Evolutionary conservation across 1,284 basidiomycete genomes (phyloP).

Genomic region (Phylloporus sp.): DNA sequence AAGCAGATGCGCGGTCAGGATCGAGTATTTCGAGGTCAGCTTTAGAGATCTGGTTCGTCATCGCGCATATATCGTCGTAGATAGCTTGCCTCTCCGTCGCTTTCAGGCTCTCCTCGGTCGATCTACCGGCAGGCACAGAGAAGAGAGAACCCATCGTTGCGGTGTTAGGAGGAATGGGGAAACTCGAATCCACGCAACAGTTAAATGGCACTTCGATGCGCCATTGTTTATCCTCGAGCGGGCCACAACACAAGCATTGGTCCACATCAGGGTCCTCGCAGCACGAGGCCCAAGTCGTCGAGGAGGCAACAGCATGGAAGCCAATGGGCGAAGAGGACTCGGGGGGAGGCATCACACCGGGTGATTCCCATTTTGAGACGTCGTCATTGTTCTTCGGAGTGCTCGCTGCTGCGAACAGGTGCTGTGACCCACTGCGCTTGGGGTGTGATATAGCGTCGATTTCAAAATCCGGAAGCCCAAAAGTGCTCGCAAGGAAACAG

Average conservation of each 20-base stretch:
- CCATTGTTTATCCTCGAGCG: not conserved
- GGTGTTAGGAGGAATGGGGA: too few relatives aligned
- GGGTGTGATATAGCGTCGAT: not conserved
- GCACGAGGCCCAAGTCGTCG: not conserved
- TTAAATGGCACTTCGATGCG: conserved; percentile 7
- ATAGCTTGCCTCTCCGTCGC: too few relatives aligned
- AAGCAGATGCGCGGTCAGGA: not conserved
- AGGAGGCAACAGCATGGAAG: not conserved
- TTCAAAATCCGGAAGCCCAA: conserved; percentile 4
- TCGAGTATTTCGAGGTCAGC: too few relatives aligned
- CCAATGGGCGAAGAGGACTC: conserved; percentile 28
- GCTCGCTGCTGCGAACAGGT: not conserved
- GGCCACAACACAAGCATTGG: not conserved
- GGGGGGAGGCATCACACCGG: conserved; percentile 21
- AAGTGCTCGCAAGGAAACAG: not conserved
- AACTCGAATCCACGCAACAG: not conserved
- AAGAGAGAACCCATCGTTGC: too few relatives aligned
- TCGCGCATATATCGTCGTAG: conserved; percentile 24
- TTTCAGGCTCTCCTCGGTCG: not conserved
- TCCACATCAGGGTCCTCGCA: not conserved
- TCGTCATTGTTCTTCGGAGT: conserved; percentile 12
- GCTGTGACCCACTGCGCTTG: not conserved
- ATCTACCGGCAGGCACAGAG: not conserved
- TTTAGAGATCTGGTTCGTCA: not conserved
- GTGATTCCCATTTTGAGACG: conserved; percentile 9